Base-by-base conservation (phyloP, 352 stramenopile genomes). In the Pythium brassicae region DNA sequence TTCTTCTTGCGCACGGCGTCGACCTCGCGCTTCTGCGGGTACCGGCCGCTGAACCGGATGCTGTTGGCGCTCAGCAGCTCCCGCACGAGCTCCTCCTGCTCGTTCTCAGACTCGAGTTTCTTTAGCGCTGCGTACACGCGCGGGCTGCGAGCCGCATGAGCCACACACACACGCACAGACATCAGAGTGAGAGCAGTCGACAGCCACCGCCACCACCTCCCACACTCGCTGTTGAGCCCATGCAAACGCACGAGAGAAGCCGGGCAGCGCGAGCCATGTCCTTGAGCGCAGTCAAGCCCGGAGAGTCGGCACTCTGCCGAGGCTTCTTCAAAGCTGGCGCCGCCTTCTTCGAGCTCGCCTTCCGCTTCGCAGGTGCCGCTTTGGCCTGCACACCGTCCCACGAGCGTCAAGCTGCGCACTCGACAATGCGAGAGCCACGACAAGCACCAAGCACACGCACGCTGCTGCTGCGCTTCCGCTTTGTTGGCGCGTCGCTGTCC, bases 11-110 rank as follows among this genome's bases (percentile, higher is more conserved):
- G 91, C 25, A 79, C 71, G n/a, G 63, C 69, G 3, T 68, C 69
- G 34, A 94, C 82, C 20, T 94, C 85, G 11, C 66, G 63, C 48
- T 76, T 81, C 29, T 71, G 76, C 6, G 85, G 85, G 57, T 90
- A 94, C 22, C 35, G 56, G 0, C 78, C 78, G 10, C 39, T 65
- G 60, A 92, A 93, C n/a, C 42, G 43, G 44, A 94, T 55, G 20
- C 69, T 68, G 15, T 58, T 63, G 25, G 79, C 64, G 3, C 63
- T 44, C 19, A 94, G 58, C 9, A 74, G 66, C 11, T 89, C 72
- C 12, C 83, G 75, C 15, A 94, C 25, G 34, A 84, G 62, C 3
- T 80, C 65, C 44, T 94, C 83, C 19, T 76, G 69, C 25, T 79
- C 83, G 25, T 81, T 58, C 14, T 66, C 59, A 0, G 65, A 77